phyloP scores from a whole-genome alignment of 768 basidiomycete genomes.

The Suillus sp. region DNA sequence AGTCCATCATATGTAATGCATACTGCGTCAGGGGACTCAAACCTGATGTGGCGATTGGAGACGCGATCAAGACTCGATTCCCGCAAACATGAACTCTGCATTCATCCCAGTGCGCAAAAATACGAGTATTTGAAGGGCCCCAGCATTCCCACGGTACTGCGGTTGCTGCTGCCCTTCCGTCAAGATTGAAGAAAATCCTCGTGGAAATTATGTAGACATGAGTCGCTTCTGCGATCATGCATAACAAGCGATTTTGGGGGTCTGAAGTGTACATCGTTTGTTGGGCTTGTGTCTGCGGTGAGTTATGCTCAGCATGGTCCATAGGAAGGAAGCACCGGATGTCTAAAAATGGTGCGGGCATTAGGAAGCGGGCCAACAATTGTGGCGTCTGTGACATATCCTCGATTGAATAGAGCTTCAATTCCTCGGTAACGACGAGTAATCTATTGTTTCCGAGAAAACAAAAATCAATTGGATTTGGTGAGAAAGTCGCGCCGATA shows the following conservation, averaged over 20 bases:
- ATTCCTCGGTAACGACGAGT: background rate
- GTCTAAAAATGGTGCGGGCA: background rate
- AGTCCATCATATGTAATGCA: background rate
- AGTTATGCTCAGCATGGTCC: background rate
- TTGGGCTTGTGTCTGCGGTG: background rate
- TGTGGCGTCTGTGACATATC: background rate
- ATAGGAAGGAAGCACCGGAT: background rate
- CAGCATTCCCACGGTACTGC: background rate
- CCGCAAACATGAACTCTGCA: background rate
- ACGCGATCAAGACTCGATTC: background rate
- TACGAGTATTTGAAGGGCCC: background rate
- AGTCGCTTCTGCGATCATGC: too few species aligned
- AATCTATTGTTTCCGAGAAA: background rate
- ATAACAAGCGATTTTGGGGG: too few species aligned
- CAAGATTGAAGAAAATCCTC: background rate
- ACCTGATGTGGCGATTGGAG: background rate
- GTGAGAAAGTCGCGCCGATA: too few species aligned
- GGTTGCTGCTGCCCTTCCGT: background rate
- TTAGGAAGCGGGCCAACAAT: background rate
- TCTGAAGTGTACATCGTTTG: background rate
- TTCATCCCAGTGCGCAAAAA: background rate
- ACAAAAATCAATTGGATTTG: too few species aligned
- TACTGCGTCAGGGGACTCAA: background rate
- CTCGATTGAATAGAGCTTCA: constrained; percentile 1
- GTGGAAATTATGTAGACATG: constrained; percentile 1